A percentile compares a stretch with the other conserved stretches of the same genome.
Conservation (phyloP, 345 rosid species). For the Eucalyptus polybractea region DNA sequence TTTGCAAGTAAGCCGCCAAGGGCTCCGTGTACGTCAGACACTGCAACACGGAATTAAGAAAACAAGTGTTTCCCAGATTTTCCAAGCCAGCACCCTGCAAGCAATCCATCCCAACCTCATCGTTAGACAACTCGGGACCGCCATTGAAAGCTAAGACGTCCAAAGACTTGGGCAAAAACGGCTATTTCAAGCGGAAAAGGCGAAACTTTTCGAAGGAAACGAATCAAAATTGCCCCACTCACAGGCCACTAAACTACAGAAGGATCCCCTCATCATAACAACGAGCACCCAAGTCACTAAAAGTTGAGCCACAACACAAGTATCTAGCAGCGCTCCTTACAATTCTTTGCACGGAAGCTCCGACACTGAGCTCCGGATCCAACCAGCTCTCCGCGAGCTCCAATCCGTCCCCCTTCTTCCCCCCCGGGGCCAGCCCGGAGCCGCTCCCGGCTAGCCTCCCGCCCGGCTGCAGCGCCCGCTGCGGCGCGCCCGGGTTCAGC, state of each 20-base stretch:
- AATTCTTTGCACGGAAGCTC: constrained; percentile 54
- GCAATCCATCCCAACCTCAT: background rate
- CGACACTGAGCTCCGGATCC: constrained; percentile 62
- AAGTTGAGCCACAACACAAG: background rate
- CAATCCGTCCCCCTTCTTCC: constrained; percentile 30
- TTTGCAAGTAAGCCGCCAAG: constrained; percentile 76
- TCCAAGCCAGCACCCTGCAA: constrained; percentile 90
- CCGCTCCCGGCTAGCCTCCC: background rate
- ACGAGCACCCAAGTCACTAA: background rate
- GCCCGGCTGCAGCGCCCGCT: background rate
- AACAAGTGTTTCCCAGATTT: constrained; percentile 97
- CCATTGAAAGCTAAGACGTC: background rate
- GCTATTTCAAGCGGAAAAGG: background rate
- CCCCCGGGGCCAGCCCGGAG: background rate
- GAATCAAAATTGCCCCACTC: background rate
- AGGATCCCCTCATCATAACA: background rate
- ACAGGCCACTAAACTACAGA: background rate
- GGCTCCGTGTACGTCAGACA: constrained; percentile 97
- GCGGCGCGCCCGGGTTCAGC: constrained; percentile 36
- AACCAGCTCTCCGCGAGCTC: constrained; percentile 40
- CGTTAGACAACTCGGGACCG: background rate
- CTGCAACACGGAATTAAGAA: constrained; percentile 87
- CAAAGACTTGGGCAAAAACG: background rate
- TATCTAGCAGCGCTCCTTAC: constrained; percentile 25
- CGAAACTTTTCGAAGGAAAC: background rate